Evolutionary conservation across 306 rosid species (phyloP), one percentile per base, ranked within the genome.

Genomic region (Rosa rugosa): DNA sequence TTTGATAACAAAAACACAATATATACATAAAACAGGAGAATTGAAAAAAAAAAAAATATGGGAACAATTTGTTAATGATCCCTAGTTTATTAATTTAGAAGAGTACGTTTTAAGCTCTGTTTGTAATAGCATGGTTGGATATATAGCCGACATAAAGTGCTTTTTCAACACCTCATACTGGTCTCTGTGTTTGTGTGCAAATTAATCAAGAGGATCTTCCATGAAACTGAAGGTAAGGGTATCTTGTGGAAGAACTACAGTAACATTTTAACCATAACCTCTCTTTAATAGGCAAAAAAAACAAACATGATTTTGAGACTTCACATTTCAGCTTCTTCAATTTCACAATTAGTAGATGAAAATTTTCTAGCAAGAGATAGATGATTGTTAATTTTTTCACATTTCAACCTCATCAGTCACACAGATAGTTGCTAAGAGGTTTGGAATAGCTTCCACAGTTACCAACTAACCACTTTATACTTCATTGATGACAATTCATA

Each of bases 1-100:
- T 69, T 77, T 71, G 59, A 73, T 73, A 75, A 77, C 82, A 12
- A 68, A 47, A 31, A 42, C 22, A 72, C 25, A 59, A 72, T 59
- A 51, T 59, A 51, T 67, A 69, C 69, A 46, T 49, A 56, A 65
- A 59, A 41, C 12, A 50, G 38, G 16, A 72, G 41, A 66, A 20
- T 42, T 18, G 36, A 31, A 31, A 31, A 2, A 23, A 22, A 51
- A 36, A 22, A 38, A n/a, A n/a, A 36, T 40, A 69, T 56, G 77
- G n/a, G 49, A 67, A 51, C 77, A 80, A 57, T 45, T 38, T 51
- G 23, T 70, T 57, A 40, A 49, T 31, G 20, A n/a, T n/a, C 36
- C 67, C 23, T 22, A 12, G 25, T 10, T 38, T 56, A 23, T 16
- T 40, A 36, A 57, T 57, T 56, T 23, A 23, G 11, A 40, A 41